These are phyloP conservation scores for Xerocomellus dryophilus DNA, from an alignment of 768 basidiomycete genomes.

Conservation along the genomic window DNA sequence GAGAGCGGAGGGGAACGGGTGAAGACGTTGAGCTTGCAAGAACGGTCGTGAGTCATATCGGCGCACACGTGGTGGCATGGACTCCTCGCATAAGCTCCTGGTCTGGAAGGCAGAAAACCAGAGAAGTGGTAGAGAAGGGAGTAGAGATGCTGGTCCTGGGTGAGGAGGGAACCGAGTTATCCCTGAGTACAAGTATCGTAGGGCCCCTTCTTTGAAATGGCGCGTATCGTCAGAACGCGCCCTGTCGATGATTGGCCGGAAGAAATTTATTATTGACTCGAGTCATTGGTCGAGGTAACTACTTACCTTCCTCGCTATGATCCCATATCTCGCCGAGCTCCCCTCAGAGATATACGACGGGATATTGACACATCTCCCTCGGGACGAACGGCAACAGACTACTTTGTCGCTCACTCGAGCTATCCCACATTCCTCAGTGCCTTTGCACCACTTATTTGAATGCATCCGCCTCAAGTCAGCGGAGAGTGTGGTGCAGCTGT, in stretches of 20 bases:
- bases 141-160: constrained; percentile 42
- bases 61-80: constrained; percentile 51
- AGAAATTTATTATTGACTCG: background rate
- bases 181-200: constrained; percentile 30
- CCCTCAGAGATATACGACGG: constrained; percentile 66
- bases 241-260: background rate
- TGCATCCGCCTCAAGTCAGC: constrained; percentile 48
- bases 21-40: constrained; percentile 31
- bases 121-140: constrained; percentile 50
- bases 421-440: constrained; percentile 59
- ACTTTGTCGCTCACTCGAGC: constrained; percentile 60
- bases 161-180: constrained; percentile 24
- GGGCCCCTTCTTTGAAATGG: constrained; percentile 20
- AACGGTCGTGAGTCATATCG: constrained; percentile 46
- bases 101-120: constrained; percentile 46
- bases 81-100: constrained; percentile 47
- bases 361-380: constrained; percentile 53
- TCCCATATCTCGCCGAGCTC: constrained; percentile 34
- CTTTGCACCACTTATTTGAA: constrained; percentile 56
- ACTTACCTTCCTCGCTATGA: constrained; percentile 11
- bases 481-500: constrained; percentile 55
- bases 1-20: constrained; percentile 15
- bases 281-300: background rate
- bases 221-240: background rate
- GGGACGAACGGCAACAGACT: constrained; percentile 46